Percentiles rank a stretch among this genome's conserved stretches.
Conservation (phyloP, 2,329 filamentous ascomycete genomes). For the Beauveria sp. region DNA sequence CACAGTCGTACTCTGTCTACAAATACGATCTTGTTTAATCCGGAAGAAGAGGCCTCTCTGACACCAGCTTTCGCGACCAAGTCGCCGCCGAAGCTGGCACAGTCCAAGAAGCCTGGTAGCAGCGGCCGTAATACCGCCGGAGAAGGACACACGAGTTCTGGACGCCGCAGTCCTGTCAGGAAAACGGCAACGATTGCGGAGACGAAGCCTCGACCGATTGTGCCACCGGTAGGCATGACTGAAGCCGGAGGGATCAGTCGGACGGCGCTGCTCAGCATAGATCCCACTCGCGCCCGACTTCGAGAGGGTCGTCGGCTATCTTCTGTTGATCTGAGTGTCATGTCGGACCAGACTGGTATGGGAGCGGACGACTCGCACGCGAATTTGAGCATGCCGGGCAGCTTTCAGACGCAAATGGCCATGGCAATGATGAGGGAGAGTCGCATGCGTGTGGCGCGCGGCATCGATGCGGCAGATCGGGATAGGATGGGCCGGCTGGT, state of each 20-base stretch:
- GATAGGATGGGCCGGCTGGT: slow-evolving; percentile 75
- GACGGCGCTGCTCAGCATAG: slow-evolving; percentile 44
- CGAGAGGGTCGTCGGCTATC: slow-evolving; percentile 40
- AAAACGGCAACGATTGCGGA: slow-evolving; percentile 35
- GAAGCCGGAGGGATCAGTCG: slow-evolving; percentile 29
- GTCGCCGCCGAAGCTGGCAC: slow-evolving; percentile 29
- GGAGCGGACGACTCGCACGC: slow-evolving; percentile 54
- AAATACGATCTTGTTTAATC: slow-evolving; percentile 79
- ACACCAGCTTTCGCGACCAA: slow-evolving; percentile 34
- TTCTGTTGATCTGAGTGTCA: slow-evolving; percentile 64
- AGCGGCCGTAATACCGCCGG: slow-evolving; percentile 23
- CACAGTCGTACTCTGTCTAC: slow-evolving; percentile 72
- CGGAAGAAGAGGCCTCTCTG: slow-evolving; percentile 34
- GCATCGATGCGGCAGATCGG: slow-evolving; percentile 34
- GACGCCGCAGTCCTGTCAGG: slow-evolving; percentile 37
- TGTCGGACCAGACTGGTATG: slow-evolving; percentile 59
- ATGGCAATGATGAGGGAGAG: slow-evolving; percentile 55
- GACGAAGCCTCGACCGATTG: slow-evolving; percentile 50
- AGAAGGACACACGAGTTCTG: slow-evolving; percentile 13
- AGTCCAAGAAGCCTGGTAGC: slow-evolving; percentile 30
- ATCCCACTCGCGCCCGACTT: slow-evolving; percentile 33
- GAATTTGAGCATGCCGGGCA: slow-evolving; percentile 60
- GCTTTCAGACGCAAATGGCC: slow-evolving; percentile 75
- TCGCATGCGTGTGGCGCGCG: slow-evolving; percentile 41
- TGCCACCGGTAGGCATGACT: slow-evolving; percentile 34